These are phyloP conservation scores for Moniliophthora roreri DNA, from an alignment of 1,284 basidiomycete genomes.

Conservation along the genomic window DNA sequence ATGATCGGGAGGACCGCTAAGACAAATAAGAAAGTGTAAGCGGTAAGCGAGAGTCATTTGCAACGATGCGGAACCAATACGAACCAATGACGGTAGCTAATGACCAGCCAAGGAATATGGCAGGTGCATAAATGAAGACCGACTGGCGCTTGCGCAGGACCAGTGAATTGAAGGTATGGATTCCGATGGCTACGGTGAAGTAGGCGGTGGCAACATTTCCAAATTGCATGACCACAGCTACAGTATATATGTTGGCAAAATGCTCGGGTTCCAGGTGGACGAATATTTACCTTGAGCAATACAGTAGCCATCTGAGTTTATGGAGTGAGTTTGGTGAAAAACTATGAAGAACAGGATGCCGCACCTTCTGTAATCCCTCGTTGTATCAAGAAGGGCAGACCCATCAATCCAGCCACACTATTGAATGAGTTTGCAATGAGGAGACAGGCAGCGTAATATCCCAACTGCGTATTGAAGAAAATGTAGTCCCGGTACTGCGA, in stretches of 20 bases:
- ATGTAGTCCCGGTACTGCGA: conserved; percentile 45
- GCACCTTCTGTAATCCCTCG: conserved; percentile 50
- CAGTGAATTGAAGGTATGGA: conserved; percentile 70
- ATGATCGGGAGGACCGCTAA: conserved; percentile 43
- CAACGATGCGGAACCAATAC: no score
- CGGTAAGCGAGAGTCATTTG: conserved; percentile 2
- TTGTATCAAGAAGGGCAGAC: conserved; percentile 41
- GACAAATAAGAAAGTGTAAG: conserved; percentile 3
- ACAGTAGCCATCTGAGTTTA: conserved; percentile 37
- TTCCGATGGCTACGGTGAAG: conserved; percentile 62
- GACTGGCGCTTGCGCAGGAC: conserved; percentile 56
- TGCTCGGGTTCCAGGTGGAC: neutral
- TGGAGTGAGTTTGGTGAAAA: neutral
- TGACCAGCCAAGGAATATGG: conserved; percentile 55
- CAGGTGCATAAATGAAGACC: conserved; percentile 40
- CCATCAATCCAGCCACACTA: conserved; percentile 52
- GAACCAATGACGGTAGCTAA: conserved; percentile 47
- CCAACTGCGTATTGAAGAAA: conserved; percentile 71
- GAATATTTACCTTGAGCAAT: conserved; percentile 51
- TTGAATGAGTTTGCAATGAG: conserved; percentile 57
- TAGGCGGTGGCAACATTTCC: conserved; percentile 62
- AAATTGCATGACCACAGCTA: conserved; percentile 58
- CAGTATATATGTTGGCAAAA: no score
- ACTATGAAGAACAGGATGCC: conserved; percentile 16
- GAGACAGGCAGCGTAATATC: conserved; percentile 63